Percentiles rank a stretch among this genome's conserved stretches.
Evolutionary conservation across 805 yeast species (phyloP).

Genomic region (Candida coquimbonensis): DNA sequence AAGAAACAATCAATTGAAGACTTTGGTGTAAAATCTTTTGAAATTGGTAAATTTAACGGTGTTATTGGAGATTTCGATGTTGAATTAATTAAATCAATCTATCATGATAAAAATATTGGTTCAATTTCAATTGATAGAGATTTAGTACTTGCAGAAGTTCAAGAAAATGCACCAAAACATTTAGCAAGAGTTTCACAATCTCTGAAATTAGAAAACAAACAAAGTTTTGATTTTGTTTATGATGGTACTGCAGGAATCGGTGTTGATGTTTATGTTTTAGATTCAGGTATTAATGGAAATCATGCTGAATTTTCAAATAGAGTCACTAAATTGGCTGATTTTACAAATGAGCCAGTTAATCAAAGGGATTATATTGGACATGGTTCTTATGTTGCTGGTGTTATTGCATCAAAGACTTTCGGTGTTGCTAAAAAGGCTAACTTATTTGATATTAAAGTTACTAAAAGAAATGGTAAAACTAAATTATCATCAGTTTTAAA

Average conservation of each 20-base stretch:
- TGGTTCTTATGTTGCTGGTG: constrained; percentile 53
- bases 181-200: constrained; percentile 34
- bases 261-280: constrained; percentile 32
- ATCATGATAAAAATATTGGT: constrained; percentile 28
- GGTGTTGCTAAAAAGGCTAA: constrained; percentile 46
- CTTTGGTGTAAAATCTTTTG: constrained; percentile 16
- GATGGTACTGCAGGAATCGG: constrained; percentile 36
- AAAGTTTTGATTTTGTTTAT: constrained; percentile 30
- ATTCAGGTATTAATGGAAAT: constrained; percentile 30
- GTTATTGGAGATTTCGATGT: constrained; percentile 30
- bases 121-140: constrained; percentile 31
- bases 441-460: constrained; percentile 37
- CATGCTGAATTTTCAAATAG: constrained; percentile 41
- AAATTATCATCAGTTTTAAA: constrained; percentile 27
- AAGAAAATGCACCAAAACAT: constrained; percentile 37
- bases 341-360: constrained; percentile 30
- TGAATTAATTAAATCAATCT: constrained; percentile 25
- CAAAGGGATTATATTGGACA: constrained; percentile 38
- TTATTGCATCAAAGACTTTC: constrained; percentile 41
- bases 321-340: constrained; percentile 36
- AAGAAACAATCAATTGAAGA: constrained; percentile 10
- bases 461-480: constrained; percentile 31
- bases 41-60: constrained; percentile 28
- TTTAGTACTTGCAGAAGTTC: constrained; percentile 30
- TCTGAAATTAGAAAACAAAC: constrained; percentile 20